Base-by-base conservation (phyloP, 2,329 filamentous ascomycete species). In the Cyphellophora europaea region DNA sequence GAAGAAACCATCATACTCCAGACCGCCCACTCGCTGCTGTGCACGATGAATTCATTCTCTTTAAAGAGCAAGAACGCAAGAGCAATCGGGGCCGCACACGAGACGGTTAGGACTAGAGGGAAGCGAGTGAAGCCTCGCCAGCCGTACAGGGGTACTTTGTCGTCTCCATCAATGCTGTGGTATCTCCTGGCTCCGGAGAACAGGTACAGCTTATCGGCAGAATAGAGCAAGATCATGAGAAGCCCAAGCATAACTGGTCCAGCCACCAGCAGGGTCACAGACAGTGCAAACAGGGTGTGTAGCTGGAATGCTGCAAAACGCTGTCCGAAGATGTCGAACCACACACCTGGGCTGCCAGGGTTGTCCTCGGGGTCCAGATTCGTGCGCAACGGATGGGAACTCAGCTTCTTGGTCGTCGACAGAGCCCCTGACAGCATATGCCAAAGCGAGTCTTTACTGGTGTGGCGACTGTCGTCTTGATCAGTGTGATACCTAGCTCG, bases 371-470 rank as follows among this genome's bases (percentile, higher is more conserved):
- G 38, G 3, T 41, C 33, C 10, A 38, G 23, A 21, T 44, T 42
- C 13, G 44, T 44, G 23, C 12, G 37, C 25, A 44, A 19, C 8
- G 71, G 76, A 47, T 85, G 75, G 11, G 75, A 72, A 0, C 85
- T 79, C 28, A 96, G 67, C 2, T 69, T 69, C 49, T 79, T 69
- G 14, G 84, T 76, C 0, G 88, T 91, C 5, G 78, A 74, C 15
- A 95, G 62, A 5, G 87, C 77, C 11, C 79, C 79, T 23, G 85
- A 93, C 23, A 98, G 68, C 91, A 98, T 96, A 56, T 96, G 88
- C 88, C 88, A 96, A 13, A 96, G 59, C 3, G 74, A 77, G 33
- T 72, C 65, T 38, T 57, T 53, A 37, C 58, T 69, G 2, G 87
- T 82, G 57, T 95, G 86, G 25, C 74, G 75, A 3, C 79, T 69